Evolutionary conservation across 2,329 filamentous ascomycete genomes (phyloP), one percentile per base, ranked within the genome.

Genomic region (Emericellopsis atlantica): DNA sequence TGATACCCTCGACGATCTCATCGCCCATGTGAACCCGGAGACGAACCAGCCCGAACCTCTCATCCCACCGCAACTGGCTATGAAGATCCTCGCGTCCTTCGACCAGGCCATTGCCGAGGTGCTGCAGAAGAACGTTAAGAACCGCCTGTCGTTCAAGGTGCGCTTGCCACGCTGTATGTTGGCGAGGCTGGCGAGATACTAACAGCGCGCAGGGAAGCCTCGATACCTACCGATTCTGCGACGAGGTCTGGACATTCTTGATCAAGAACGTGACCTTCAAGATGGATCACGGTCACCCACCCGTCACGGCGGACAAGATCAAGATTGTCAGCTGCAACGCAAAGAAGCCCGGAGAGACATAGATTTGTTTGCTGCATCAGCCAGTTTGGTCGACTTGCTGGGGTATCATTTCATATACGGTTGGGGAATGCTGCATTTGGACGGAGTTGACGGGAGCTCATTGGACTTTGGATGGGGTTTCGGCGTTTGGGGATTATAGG

Each of bases 221-320:
- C 47, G 89, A 96, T 60, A 96, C 92, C 14, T 98, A 98, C 69
- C 84, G 92, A 51, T 98, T 98, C 74, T 98, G 92, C 69, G 92
- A 98, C 65, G 92, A 98, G 67, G 92, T 98, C 44, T 98, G 92
- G 92, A 98, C 92, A 2, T 98, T 98, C 62, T 76, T 98, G 44
- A 94, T 98, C 65, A 95, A 95, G 65, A 92, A 96, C 50, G 89
- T 96, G 42, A 88, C 81, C n/a, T 96, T 98, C 69, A 98, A 98
- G 67, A 82, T 96, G 67, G 90, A 96, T 52, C 86, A 83, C 40
- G 73, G 72, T 50, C 77, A 75, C 43, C 75, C 79, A 45, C 75
- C 76, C 1, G 79, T 96, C 12, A 67, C 75, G 32, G 88, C 89
- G 16, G 90, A 95, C 57, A 90, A 88, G 60, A 85, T 98, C 63